phyloP scores from a whole-genome alignment of 345 rosid genomes.

The Pseudoturritis turrita region DNA sequence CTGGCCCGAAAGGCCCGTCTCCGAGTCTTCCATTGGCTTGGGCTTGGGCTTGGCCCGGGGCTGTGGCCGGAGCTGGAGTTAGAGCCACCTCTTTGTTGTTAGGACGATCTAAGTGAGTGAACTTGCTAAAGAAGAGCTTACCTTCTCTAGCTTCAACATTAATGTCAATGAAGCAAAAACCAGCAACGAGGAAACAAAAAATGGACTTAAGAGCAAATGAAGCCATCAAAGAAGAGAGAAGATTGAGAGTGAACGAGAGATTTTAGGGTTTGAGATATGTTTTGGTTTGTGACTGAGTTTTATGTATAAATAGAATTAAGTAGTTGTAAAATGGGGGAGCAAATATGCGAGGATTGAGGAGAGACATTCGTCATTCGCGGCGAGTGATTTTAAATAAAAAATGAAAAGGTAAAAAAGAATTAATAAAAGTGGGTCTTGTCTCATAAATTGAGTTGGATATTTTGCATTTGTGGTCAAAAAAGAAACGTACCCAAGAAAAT shows the following conservation, averaged over 20 bases:
- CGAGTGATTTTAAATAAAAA: not conserved
- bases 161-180: slow-evolving; percentile 18
- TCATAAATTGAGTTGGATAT: not conserved
- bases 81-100: not conserved
- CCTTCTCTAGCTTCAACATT: slow-evolving; percentile 53
- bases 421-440: slow-evolving; percentile 3
- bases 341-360: slow-evolving; percentile 64
- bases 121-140: slow-evolving; percentile 54
- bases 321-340: slow-evolving; percentile 3
- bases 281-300: slow-evolving; percentile 6
- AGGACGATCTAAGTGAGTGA: slow-evolving; percentile 30
- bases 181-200: slow-evolving; percentile 23
- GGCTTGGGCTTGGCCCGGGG: slow-evolving; percentile 27
- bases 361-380: slow-evolving; percentile 29
- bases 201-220: slow-evolving; percentile 3
- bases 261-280: slow-evolving; percentile 5
- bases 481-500: not conserved
- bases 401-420: not conserved
- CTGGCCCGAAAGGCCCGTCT: slow-evolving; percentile 44
- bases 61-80: slow-evolving; percentile 13
- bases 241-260: not conserved
- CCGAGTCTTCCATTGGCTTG: slow-evolving; percentile 32
- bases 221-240: slow-evolving; percentile 36
- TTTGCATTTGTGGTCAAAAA: slow-evolving; percentile 15
- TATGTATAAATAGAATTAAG: slow-evolving; percentile 26